Evolutionary conservation across 2,329 filamentous ascomycete genomes (phyloP), one percentile per base, ranked within the genome.

Genomic region (Westerdykella sp.): DNA sequence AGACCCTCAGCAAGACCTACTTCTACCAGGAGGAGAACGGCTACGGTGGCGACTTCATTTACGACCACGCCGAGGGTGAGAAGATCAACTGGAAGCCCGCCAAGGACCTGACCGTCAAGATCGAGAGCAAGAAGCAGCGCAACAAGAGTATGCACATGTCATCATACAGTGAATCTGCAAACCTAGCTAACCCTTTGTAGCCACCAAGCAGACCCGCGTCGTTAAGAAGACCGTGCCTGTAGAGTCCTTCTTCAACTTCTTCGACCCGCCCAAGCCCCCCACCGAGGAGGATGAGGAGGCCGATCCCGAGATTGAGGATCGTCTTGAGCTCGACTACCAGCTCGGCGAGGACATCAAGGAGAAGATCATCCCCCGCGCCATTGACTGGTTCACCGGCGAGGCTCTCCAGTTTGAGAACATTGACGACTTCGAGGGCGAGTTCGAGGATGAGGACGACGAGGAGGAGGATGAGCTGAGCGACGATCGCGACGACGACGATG

Each of bases 291-390:
- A 35, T 9, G 85, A 87, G 39, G 75, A 91, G 54, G 83, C 85
- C 47, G 82, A 85, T 43, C 85, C 84, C 40, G 93, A 98, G 67
- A 95, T 98, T 41, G 93, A 98, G 76, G 90, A 95, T 72, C 90
- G 93, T 52, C 81, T 98, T 44, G 93, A 98, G 75, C 83, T 98
- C 41, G 93, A 98, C 73, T 98, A 97, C 71, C 91, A 97, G 73
- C 83, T 98, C 36, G 93, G 93, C 55, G 93, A 98, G 76, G 93
- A 98, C 66, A 96, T 98, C 74, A 98, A 98, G 77, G 93, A 98
- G 80, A 98, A 98, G 77, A 80, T 98, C 54, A 98, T 98, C 57
- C 93, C 93, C 53, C 89, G 91, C 57, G 93, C 94, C 45, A 93
- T 98, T 60, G 93, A 98, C 73, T 98, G 93, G 93, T 98, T 98